Percentiles rank a stretch among this genome's conserved stretches.
phyloP scores from a whole-genome alignment of 441 rosid genomes.

The Populus hybrid region DNA sequence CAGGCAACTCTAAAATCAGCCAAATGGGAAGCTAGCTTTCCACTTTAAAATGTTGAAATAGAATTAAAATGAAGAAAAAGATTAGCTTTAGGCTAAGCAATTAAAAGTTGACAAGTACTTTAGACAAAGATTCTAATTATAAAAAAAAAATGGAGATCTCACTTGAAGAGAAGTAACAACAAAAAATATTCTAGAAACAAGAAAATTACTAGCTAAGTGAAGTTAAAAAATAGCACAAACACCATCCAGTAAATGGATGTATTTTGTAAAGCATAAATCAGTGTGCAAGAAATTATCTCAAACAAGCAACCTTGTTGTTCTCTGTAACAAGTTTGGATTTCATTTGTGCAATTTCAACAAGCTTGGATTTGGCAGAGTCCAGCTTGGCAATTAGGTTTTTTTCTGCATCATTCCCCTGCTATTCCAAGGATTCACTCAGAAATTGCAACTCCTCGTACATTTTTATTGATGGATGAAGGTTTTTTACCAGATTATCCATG shows the following conservation, averaged over 20 bases:
- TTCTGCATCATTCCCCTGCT: slow-evolving; percentile 31
- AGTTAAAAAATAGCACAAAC: neutral
- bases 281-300: neutral
- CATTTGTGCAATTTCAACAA: slow-evolving; percentile 38
- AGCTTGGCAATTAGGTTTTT: slow-evolving; percentile 33
- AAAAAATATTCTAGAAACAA: neutral
- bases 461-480: slow-evolving; percentile 2
- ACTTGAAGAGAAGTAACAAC: neutral
- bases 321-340: slow-evolving; percentile 42
- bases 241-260: neutral
- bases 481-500: slow-evolving; percentile 28
- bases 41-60: neutral
- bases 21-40: slow-evolving; percentile 8
- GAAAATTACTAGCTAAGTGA: neutral
- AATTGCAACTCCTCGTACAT: neutral
- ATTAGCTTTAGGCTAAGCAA: neutral
- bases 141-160: neutral
- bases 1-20: neutral
- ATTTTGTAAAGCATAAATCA: neutral
- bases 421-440: slow-evolving; percentile 16
- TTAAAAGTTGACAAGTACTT: neutral
- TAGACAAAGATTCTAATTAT: neutral
- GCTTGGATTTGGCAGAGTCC: slow-evolving; percentile 50
- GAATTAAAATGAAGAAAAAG: neutral
- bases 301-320: slow-evolving; percentile 44